Base-by-base conservation (phyloP, 805 yeast species). In the Barnettozyma botsteinii region DNA sequence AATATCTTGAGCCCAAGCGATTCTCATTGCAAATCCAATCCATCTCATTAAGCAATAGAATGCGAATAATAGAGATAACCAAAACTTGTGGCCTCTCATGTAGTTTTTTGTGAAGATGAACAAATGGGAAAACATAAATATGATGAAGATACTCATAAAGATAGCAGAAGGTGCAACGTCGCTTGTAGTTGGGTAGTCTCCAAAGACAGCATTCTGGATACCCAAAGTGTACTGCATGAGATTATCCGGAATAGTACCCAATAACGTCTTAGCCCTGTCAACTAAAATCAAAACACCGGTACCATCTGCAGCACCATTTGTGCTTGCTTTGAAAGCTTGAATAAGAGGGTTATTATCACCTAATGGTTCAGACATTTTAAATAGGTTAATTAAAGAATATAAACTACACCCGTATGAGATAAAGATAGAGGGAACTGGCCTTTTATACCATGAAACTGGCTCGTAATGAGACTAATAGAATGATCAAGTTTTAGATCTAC, bases 131-230 rank as follows among this genome's bases (percentile, higher is more conserved):
- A 75, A n/a, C 32, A 65, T 50, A 26, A 82, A 49, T 4, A 81
- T 43, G 12, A 63, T 56, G 47, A 77, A 82, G 1, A 73, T 60
- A 0, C 72, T 84, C 3, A 70, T 54, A 48, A 81, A 80, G 0
- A 82, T 57, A 3, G 75, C 75, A 41, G 72, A 63, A 3, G 88
- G 88, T 2, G 77, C 85, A 11, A 67, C 55, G 57, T 83, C 91
- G 12, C 51, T 56, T 18, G 33, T 33, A 20, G 52, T 51, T 3
- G 87, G 85, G 52, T 80, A 83, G 7, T 75, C 75, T 9, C 89
- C 89, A 61, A 80, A 81, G 31, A 79, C 56, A 7, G 75, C 62
- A 38, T 64, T 68, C 52, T 77, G 81, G 24, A 55, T 45, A 5
- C 53, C 59, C 29, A 66, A 42, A 11, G 66, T 67, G 37, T 63